Percentiles rank a stretch among this genome's conserved stretches.
phyloP scores from a whole-genome alignment of 1,284 basidiomycete genomes.

The Gomphus bonarii region DNA sequence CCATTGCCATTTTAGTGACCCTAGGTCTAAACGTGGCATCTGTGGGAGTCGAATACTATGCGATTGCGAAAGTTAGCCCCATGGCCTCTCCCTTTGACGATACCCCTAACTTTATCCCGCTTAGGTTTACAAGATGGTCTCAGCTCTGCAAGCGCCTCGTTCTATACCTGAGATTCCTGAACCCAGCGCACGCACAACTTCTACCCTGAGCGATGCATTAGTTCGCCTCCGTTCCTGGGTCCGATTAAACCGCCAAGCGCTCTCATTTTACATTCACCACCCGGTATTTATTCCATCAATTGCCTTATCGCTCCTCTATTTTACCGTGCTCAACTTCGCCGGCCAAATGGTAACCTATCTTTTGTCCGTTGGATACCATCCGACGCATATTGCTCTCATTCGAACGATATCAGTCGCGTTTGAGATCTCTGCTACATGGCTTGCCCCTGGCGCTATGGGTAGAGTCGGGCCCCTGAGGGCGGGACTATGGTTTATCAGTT shows the following conservation, averaged over 20 bases:
- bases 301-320: conserved; percentile 17
- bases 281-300: conserved; percentile 18
- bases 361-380: conserved; percentile 6
- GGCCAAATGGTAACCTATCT: conserved; percentile 21
- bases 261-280: conserved; percentile 14
- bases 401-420: background rate
- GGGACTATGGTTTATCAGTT: background rate
- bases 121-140: background rate
- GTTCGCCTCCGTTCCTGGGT: background rate
- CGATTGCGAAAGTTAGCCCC: conserved; percentile 15
- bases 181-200: background rate
- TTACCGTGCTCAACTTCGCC: conserved; percentile 19
- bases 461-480: background rate
- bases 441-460: background rate
- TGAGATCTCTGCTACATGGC: background rate
- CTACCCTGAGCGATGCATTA: background rate
- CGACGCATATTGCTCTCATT: background rate
- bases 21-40: conserved; percentile 15
- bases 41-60: conserved; percentile 17
- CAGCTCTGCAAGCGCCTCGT: background rate
- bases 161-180: background rate
- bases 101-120: background rate
- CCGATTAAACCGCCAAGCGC: background rate
- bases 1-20: conserved; percentile 14
- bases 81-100: too few relatives aligned